Evolutionary conservation across 2,329 filamentous ascomycete genomes (phyloP).

Genomic region (Mariannaea sp.): DNA sequence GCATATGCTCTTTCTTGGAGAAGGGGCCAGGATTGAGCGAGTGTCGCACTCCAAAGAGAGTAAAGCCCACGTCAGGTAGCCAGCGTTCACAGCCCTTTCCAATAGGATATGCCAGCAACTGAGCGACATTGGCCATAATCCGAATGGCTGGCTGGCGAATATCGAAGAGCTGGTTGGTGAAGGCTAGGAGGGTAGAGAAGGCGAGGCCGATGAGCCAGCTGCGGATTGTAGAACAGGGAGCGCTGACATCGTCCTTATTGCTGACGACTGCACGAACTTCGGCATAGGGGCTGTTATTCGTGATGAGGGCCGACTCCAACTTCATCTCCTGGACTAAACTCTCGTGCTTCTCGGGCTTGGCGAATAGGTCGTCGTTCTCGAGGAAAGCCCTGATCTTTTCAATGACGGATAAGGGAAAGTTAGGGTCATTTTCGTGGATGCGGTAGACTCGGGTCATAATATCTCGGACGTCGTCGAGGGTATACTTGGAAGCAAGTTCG

Average conservation of each 20-base stretch:
- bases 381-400: conserved; percentile 49
- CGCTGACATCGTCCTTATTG: conserved; percentile 57
- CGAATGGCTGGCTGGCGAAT: conserved; percentile 60
- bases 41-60: conserved; percentile 51
- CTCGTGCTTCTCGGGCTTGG: conserved; percentile 52
- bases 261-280: conserved; percentile 61
- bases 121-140: conserved; percentile 60
- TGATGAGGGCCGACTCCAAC: conserved; percentile 58
- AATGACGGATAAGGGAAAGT: conserved; percentile 47
- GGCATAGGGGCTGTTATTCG: conserved; percentile 61
- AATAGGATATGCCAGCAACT: conserved; percentile 60
- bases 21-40: conserved; percentile 62
- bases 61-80: conserved; percentile 57
- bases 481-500: conserved; percentile 49
- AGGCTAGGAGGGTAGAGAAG: conserved; percentile 55
- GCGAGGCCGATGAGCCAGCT: conserved; percentile 58
- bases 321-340: conserved; percentile 59
- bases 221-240: conserved; percentile 59
- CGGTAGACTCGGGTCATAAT: conserved; percentile 49
- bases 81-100: conserved; percentile 56
- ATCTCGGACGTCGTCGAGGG: conserved; percentile 49
- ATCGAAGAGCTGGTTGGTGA: conserved; percentile 62
- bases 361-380: conserved; percentile 51
- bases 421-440: conserved; percentile 50
- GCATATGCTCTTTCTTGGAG: conserved; percentile 64